Conservation (phyloP, 768 basidiomycete genomes). For the Bullera alba region DNA sequence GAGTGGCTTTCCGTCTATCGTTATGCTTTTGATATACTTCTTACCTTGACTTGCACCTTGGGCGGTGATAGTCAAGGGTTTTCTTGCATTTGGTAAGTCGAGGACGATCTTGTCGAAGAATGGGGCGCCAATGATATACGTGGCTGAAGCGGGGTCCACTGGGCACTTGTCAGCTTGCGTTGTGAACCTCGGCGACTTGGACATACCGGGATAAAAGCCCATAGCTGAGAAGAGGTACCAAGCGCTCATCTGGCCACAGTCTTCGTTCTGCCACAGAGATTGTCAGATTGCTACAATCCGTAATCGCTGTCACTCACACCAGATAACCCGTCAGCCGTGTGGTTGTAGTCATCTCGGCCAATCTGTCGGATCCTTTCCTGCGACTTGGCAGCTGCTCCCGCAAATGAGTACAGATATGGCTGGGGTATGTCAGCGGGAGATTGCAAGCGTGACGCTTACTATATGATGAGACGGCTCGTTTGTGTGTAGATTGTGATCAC, state of each 20-base stretch:
- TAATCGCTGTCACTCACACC: constrained; percentile 52
- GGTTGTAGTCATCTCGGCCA: constrained; percentile 59
- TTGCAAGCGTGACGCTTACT: constrained; percentile 5
- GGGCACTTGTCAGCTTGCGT: constrained; percentile 27
- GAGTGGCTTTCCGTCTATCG: constrained; percentile 53
- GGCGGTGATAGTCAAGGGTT: constrained; percentile 53
- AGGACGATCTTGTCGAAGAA: constrained; percentile 57
- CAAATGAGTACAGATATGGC: constrained; percentile 70
- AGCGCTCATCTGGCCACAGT: constrained; percentile 84
- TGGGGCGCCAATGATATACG: constrained; percentile 66
- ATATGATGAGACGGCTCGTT: constrained; percentile 88
- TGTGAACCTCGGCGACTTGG: not conserved
- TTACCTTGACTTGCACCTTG: constrained; percentile 54
- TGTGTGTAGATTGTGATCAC: constrained; percentile 71
- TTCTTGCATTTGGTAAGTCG: constrained; percentile 50
- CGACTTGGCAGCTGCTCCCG: constrained; percentile 62
- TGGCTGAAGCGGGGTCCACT: constrained; percentile 69
- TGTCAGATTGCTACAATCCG: not conserved
- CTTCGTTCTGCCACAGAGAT: constrained; percentile 63
- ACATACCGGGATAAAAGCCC: constrained; percentile 62
- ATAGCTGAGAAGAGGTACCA: constrained; percentile 79
- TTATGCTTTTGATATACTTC: constrained; percentile 58
- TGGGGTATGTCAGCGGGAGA: not conserved
- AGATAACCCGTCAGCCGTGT: constrained; percentile 62
- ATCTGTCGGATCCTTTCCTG: constrained; percentile 67